Conservation (phyloP, 2,329 filamentous ascomycete genomes). For the Cercospora nicotianae region DNA sequence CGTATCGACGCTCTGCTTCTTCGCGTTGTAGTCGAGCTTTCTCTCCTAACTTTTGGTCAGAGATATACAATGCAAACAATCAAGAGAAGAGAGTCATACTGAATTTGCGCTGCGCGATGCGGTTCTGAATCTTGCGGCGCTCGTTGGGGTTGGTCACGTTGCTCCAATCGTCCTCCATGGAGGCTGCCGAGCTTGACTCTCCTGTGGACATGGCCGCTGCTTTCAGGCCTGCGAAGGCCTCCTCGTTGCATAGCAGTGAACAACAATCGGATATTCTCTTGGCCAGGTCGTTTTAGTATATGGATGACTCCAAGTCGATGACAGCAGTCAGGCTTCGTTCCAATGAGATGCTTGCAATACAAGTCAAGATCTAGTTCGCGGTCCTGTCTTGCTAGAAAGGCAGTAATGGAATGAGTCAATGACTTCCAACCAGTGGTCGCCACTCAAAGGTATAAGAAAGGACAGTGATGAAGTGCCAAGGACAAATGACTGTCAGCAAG, state of each 20-base stretch:
- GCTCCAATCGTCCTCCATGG: conserved; percentile 64
- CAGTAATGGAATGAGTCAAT: neutral
- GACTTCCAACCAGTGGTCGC: neutral
- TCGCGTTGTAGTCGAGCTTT: conserved; percentile 69
- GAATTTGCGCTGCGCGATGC: conserved; percentile 73
- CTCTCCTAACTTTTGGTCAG: conserved; percentile 55
- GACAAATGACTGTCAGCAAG: conserved; percentile 4
- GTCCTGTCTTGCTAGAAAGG: neutral
- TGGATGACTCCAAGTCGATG: neutral
- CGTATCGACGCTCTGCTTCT: conserved; percentile 61
- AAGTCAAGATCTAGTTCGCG: neutral
- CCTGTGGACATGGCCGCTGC: conserved; percentile 26
- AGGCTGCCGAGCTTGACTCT: conserved; percentile 22
- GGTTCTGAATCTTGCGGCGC: conserved; percentile 72
- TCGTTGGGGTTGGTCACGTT: conserved; percentile 69
- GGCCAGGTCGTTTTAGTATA: neutral
- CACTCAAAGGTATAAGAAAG: neutral
- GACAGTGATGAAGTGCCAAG: conserved; percentile 5
- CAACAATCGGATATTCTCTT: neutral
- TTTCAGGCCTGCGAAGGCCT: conserved; percentile 10
- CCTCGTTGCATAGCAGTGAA: conserved; percentile 13
- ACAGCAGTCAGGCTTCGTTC: neutral
- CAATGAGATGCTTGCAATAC: too few species aligned
- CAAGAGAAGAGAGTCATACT: conserved; percentile 54
- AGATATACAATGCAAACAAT: neutral